A percentile compares a stretch with the other conserved stretches of the same genome.
Evolutionary conservation across 768 basidiomycete species (phyloP).

Genomic region (Phylloporus sp.): DNA sequence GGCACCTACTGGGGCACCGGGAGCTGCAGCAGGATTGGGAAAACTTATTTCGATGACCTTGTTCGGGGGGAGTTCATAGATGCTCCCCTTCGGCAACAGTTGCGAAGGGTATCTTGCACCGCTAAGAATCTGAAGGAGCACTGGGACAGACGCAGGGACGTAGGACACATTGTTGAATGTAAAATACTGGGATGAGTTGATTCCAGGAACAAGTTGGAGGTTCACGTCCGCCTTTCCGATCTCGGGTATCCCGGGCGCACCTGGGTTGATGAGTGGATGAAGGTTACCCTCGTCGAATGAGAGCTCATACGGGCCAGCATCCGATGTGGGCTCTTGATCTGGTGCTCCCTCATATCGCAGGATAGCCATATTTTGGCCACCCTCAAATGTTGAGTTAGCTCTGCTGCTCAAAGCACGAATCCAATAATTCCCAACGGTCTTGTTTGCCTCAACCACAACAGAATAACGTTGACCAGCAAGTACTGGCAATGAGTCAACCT

Average conservation of each 20-base stretch:
- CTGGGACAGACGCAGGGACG: slow-evolving; percentile 41
- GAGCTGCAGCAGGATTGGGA: slow-evolving; percentile 27
- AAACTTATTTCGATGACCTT: slow-evolving; percentile 42
- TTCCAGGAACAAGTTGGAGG: slow-evolving; percentile 17
- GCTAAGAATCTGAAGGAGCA: too few relatives aligned
- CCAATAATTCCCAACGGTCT: too few relatives aligned
- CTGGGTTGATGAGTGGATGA: slow-evolving; percentile 29
- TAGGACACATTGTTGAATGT: slow-evolving; percentile 30
- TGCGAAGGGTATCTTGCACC: too few relatives aligned
- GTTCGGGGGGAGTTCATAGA: slow-evolving; percentile 42
- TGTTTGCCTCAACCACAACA: too few relatives aligned
- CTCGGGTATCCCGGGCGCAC: slow-evolving; percentile 34
- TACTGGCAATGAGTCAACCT: slow-evolving; percentile 33
- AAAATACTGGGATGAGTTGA: slow-evolving; percentile 1
- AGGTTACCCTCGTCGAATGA: slow-evolving; percentile 37
- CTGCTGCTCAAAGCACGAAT: slow-evolving; percentile 33
- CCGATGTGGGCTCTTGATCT: slow-evolving; percentile 35
- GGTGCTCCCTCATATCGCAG: slow-evolving; percentile 45
- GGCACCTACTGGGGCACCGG: slow-evolving; percentile 23
- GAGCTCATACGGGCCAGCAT: slow-evolving; percentile 16
- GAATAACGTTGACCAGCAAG: too few relatives aligned
- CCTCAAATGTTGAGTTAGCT: slow-evolving; percentile 26
- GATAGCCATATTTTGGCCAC: slow-evolving; percentile 45
- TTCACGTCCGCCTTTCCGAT: slow-evolving; percentile 38
- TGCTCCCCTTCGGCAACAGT: slow-evolving; percentile 37